Evolutionary conservation across 2,329 filamentous ascomycete genomes (phyloP), one percentile per base, ranked within the genome.

Genomic region (Penicillium sclerotigenum): DNA sequence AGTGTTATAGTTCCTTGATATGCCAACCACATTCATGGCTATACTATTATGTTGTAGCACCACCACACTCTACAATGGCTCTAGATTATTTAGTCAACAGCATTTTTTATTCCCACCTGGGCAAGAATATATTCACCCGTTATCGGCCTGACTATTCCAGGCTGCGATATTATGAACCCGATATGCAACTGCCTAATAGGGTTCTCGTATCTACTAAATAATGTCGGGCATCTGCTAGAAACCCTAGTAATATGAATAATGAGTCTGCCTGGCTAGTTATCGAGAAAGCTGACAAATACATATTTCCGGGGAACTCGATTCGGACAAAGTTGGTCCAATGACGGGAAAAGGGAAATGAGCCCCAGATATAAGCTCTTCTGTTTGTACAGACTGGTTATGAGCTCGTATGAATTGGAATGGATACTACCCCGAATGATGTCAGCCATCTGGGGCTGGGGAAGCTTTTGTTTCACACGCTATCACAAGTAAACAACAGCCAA

Each of bases 401-500:
- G 9, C 14, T 4, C 20, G 5, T 28, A 9, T 36, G 16, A 24
- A 36, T 36, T 28, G n/a, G 47, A 51, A 24, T 34, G 22, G 47
- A 51, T 9, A 4, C 36, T 24, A 31, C 13, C n/a, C 11, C 26
- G 18, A 33, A 18, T 20, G 18, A 52, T 42, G 36, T 24, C 13
- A 33, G 28, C 18, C 5, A n/a, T 24, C 16, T 33, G 22, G 31
- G 31, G 0, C 13, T 2, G 11, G 34, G 36, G 42, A n/a, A 42
- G 14, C 36, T 46, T 43, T 36, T 36, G 10, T 53, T 34, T 7
- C 7, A 2, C 20, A 14, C n/a, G 34, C 28, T 22, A 38, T 54
- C 52, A 55, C 48, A 41, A 50, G 54, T 51, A 51, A 43, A 52
- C 16, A 41, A 31, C 11, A n/a, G 34, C 49, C 42, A 49, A 52